These are phyloP conservation scores for Cenchrus purpureus DNA, from an alignment of 176 grass and related monocot species.

Conservation along the genomic window DNA sequence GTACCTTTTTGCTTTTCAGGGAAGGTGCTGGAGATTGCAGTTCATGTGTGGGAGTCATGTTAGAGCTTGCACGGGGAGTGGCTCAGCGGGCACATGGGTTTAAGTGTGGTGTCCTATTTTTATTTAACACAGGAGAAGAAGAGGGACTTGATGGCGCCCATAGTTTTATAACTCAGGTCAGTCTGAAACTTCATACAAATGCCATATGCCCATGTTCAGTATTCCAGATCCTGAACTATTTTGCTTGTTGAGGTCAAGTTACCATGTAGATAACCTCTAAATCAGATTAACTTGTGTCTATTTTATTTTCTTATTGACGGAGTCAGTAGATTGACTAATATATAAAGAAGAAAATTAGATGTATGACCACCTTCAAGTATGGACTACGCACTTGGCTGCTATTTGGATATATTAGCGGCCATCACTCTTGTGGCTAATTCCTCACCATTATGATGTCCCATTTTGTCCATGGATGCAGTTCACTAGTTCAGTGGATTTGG, in stretches of 20 bases:
- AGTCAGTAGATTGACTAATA: not conserved
- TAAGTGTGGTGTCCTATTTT: slow-evolving; percentile 82
- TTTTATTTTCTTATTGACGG: not conserved
- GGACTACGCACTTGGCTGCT: not conserved
- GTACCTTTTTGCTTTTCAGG: slow-evolving; percentile 48
- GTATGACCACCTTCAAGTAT: not conserved
- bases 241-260: not conserved
- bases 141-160: slow-evolving; percentile 95
- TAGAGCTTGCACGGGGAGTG: slow-evolving; percentile 90
- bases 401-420: not conserved
- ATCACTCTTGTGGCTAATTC: not conserved
- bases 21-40: slow-evolving; percentile 98
- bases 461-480: slow-evolving; percentile 1
- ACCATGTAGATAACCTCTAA: not conserved
- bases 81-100: slow-evolving; percentile 95
- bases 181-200: slow-evolving; percentile 24
- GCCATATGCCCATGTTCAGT: not conserved
- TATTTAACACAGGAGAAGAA: slow-evolving; percentile 99
- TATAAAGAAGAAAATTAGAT: not conserved
- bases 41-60: slow-evolving; percentile 94
- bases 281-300: slow-evolving; percentile 4
- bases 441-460: not conserved
- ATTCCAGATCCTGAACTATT: not conserved
- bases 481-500: not conserved
- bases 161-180: slow-evolving; percentile 99